phyloP scores from a whole-genome alignment of 768 basidiomycete genomes.

The Tricholoma terreum region DNA sequence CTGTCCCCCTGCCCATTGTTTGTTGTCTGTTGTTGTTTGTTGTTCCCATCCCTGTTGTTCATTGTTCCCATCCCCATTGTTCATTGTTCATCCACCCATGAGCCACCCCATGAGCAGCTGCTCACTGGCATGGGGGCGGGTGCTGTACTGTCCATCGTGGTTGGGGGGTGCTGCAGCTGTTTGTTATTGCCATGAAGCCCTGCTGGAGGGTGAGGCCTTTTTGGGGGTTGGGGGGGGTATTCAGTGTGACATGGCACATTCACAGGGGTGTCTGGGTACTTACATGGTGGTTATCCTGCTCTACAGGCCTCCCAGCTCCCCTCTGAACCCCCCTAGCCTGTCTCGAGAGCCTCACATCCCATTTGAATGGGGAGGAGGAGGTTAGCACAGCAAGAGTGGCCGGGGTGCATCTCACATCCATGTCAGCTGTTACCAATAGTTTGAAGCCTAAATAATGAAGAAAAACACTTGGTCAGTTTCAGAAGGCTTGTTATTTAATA shows the following conservation, averaged over 20 bases:
- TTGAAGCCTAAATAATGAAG: neutral
- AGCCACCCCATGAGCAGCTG: neutral
- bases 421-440: neutral
- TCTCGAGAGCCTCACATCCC: neutral
- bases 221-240: neutral
- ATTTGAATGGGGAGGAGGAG: neutral
- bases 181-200: neutral
- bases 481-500: no score
- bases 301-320: no score
- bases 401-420: no score
- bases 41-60: constrained; percentile 12
- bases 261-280: neutral
- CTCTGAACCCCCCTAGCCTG: neutral
- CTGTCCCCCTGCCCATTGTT: no score
- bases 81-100: neutral
- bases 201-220: neutral
- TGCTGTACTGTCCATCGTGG: no score
- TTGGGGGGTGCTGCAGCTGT: neutral
- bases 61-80: neutral
- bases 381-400: neutral
- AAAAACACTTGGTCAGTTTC: no score
- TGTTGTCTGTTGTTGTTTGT: no score
- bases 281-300: neutral
- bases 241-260: neutral
- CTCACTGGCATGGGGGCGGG: no score